Percentiles rank a stretch among this genome's conserved stretches.
Evolutionary conservation across 1,284 basidiomycete genomes (phyloP).

Genomic region (Fomitiporia mediterranea): DNA sequence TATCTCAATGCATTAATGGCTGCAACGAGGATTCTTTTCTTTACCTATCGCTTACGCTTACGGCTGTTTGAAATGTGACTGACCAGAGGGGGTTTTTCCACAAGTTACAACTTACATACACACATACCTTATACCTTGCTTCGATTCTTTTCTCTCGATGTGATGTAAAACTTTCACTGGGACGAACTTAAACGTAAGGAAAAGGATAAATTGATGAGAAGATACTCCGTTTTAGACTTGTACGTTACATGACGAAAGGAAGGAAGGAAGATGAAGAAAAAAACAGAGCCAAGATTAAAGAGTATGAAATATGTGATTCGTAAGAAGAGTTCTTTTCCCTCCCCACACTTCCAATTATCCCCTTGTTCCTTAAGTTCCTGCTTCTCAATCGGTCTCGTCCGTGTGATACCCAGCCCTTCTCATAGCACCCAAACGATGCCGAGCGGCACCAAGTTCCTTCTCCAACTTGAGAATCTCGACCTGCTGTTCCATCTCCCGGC

Average conservation of each 20-base stretch:
- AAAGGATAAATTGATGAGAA: neutral
- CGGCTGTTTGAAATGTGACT: no score
- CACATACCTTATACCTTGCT: no score
- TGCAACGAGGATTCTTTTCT: neutral
- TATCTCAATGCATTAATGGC: slow-evolving; percentile 15
- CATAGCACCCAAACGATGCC: slow-evolving; percentile 85
- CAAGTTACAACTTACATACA: no score
- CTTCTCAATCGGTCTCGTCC: slow-evolving; percentile 60
- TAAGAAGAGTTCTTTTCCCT: no score
- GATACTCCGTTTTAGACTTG: neutral
- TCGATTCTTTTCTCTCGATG: no score
- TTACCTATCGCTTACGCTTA: no score
- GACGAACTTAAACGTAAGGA: neutral
- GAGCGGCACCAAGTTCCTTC: slow-evolving; percentile 89
- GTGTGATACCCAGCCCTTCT: slow-evolving; percentile 87
- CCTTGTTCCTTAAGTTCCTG: no score
- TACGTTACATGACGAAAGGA: neutral
- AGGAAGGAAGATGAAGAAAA: neutral
- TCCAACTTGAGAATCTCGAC: slow-evolving; percentile 96
- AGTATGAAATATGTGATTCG: neutral
- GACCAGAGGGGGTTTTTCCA: no score
- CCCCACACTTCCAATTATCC: no score
- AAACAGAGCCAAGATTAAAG: neutral
- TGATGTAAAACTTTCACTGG: no score
- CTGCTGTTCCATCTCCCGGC: slow-evolving; percentile 97